Evolutionary conservation across 345 rosid genomes (phyloP), one percentile per base, ranked within the genome.

Genomic region (Eucalyptus shirleyi): DNA sequence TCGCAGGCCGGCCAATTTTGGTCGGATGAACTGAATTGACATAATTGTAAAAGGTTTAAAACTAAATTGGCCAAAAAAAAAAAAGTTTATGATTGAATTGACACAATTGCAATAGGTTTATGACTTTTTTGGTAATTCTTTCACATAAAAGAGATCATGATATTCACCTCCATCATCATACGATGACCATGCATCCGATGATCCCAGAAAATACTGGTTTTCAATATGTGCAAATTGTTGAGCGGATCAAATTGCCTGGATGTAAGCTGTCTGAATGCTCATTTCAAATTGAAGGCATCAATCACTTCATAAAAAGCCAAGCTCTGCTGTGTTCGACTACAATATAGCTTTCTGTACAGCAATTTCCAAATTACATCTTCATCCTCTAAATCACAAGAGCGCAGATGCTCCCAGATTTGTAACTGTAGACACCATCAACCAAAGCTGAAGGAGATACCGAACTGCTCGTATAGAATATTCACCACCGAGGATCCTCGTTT

Each of bases 11-110:
- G 9, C 23, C 2, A 51, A 51, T 3, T 3, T 18, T 51, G 4
- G 4, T 2, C 0, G 1, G 2, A 19, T 19, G 1, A 53, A 53
- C 0, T 53, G 9, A 53, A 53, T 53, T 19, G 56, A 5, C 56
- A 53, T 53, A 53, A 53, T 53, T 53, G 10, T 53, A 53, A 53
- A 53, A 53, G 5, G 4, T 53, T 53, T 53, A 53, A 0, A 53
- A 53, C 10, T 19, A 53, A 53, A 53, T 53, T 53, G 2, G 2
- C 1, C 24, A 0, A 19, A 53, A 53, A 53, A 53, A 53, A 19
- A 53, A 53, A 2, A 50, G 3, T 18, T 53, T 53, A 53, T 3
- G 56, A 53, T 0, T 53, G 0, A 53, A 53, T 19, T 53, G 1
- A 2, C 10, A 53, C 2, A 53, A 53, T 53, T 19, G 4, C 1